These are phyloP conservation scores for Candida manassasensis DNA, from an alignment of 805 yeast species.

Conservation along the genomic window DNA sequence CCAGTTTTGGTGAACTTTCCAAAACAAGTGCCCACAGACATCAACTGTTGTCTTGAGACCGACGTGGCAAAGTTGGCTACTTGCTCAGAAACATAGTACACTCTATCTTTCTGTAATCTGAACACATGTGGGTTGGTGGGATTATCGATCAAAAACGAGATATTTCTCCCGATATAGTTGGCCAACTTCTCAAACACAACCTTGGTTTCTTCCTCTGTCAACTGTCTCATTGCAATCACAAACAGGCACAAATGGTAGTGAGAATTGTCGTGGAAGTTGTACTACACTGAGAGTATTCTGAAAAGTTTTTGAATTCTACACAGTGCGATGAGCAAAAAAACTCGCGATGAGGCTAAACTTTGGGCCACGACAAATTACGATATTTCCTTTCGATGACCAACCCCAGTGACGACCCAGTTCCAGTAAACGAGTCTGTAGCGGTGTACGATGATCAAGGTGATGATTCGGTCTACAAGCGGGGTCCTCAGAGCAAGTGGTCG, in stretches of 20 bases:
- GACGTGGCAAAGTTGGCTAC: slow-evolving; percentile 86
- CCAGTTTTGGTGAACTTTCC: slow-evolving; percentile 98
- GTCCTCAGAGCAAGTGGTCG: slow-evolving; percentile 32
- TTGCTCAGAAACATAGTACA: slow-evolving; percentile 82
- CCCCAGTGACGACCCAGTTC: neutral
- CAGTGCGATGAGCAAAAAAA: no score
- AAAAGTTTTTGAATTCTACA: no score
- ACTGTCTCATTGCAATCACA: slow-evolving; percentile 94
- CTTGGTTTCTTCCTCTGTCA: slow-evolving; percentile 95
- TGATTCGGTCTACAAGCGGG: slow-evolving; percentile 38
- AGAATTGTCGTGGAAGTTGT: no score
- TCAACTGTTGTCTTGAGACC: slow-evolving; percentile 80
- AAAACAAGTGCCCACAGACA: slow-evolving; percentile 90
- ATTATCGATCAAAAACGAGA: slow-evolving; percentile 79
- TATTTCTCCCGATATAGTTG: slow-evolving; percentile 94
- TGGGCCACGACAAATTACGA: no score
- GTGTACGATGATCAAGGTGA: slow-evolving; percentile 28
- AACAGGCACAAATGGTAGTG: no score
- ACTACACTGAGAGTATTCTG: no score
- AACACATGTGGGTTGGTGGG: slow-evolving; percentile 88
- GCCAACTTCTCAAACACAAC: slow-evolving; percentile 95
- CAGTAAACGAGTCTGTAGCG: slow-evolving; percentile 4
- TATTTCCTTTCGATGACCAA: no score
- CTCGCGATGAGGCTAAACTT: no score
- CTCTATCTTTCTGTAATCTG: slow-evolving; percentile 93